Evolutionary conservation across 1,139 yeast genomes (phyloP).

Genomic region (Magnusiomyces paraingens): DNA sequence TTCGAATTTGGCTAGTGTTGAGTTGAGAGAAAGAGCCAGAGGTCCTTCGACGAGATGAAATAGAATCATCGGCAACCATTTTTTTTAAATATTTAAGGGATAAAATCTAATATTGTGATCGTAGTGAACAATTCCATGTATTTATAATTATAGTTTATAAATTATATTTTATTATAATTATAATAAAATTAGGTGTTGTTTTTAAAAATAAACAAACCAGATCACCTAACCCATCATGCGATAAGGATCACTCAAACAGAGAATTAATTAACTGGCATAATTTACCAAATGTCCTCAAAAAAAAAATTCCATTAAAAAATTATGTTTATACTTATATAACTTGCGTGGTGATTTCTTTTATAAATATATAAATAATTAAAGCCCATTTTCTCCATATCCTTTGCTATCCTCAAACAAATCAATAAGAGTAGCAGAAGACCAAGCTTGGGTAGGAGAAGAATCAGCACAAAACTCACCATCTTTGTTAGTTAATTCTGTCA

Average conservation of each 20-base stretch:
- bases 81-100: neutral
- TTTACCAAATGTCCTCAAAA: no score
- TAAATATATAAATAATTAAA: neutral
- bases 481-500: constrained; percentile 86
- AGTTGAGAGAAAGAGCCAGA: constrained; percentile 35
- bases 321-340: neutral
- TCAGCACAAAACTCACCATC: constrained; percentile 76
- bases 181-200: no score
- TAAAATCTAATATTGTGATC: no score
- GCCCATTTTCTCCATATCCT: neutral
- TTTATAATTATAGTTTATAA: no score
- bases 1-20: constrained; percentile 36
- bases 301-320: no score
- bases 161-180: no score
- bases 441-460: constrained; percentile 94
- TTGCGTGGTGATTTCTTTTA: neutral
- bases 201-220: no score
- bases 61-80: neutral
- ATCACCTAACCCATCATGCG: no score
- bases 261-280: no score
- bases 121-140: no score
- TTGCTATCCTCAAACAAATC: constrained; percentile 66
- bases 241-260: no score
- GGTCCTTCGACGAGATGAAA: constrained; percentile 18
- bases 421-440: constrained; percentile 83